A percentile compares a stretch with the other conserved stretches of the same genome.
These are phyloP conservation scores for Reticulascus tulasneorum DNA, from an alignment of 2,329 filamentous ascomycete species.

Conservation along the genomic window DNA sequence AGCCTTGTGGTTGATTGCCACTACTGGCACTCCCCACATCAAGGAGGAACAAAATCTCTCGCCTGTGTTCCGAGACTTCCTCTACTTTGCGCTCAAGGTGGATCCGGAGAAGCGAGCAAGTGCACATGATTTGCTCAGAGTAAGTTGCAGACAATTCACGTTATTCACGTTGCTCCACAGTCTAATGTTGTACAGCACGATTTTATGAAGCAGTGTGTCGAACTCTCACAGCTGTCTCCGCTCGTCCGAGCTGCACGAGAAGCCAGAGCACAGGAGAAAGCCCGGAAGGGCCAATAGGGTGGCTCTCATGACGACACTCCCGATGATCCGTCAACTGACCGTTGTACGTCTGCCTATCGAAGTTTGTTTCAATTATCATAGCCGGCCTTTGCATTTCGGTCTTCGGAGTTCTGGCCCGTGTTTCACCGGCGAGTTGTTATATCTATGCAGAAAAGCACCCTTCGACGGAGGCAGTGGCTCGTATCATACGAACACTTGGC, in stretches of 20 bases:
- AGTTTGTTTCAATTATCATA: no score
- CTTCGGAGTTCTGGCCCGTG: no score
- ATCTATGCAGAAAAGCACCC: no score
- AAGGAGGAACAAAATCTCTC: slow-evolving; percentile 87
- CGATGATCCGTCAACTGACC: no score
- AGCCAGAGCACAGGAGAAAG: slow-evolving; percentile 81
- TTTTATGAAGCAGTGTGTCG: slow-evolving; percentile 74
- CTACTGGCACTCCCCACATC: slow-evolving; percentile 90
- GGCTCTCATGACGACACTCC: no score
- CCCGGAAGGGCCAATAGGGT: slow-evolving; percentile 57
- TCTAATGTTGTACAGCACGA: slow-evolving; percentile 54
- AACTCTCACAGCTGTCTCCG: slow-evolving; percentile 73
- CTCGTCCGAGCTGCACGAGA: slow-evolving; percentile 82
- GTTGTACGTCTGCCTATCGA: no score
- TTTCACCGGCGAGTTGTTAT: no score
- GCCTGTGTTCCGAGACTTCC: slow-evolving; percentile 81
- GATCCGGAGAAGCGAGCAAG: slow-evolving; percentile 96
- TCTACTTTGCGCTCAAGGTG: slow-evolving; percentile 90
- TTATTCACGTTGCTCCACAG: not conserved
- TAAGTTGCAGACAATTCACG: slow-evolving; percentile 43
- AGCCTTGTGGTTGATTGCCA: slow-evolving; percentile 93
- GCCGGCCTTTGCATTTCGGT: no score
- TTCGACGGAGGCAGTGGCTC: no score
- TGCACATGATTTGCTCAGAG: slow-evolving; percentile 87
- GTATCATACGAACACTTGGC: no score